These are phyloP conservation scores for Scytalidium lignicola DNA, from an alignment of 2,329 filamentous ascomycete genomes.

Conservation along the genomic window DNA sequence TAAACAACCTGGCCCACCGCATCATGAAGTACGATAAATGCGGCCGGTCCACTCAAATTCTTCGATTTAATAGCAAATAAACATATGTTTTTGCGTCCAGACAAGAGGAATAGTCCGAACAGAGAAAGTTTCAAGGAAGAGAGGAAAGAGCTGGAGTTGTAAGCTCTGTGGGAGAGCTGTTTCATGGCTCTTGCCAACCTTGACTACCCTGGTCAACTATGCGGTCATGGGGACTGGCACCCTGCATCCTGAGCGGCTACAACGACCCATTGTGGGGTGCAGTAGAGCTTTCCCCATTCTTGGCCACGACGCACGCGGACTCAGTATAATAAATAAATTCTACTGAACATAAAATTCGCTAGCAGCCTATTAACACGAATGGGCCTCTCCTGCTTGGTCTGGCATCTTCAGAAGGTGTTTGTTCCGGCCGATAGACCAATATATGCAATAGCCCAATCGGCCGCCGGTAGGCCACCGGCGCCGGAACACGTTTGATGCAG, in stretches of 20 bases:
- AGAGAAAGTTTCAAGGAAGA: not conserved
- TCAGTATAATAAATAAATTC: no score
- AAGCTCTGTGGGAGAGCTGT: not conserved
- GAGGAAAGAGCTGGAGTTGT: not conserved
- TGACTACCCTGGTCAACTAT: not conserved
- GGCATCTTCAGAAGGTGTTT: no score
- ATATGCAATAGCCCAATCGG: no score
- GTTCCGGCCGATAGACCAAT: no score
- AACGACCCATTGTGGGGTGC: not conserved
- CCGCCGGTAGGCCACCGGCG: no score
- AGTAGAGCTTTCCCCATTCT: not conserved
- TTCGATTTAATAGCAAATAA: no score
- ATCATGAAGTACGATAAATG: conserved; percentile 10
- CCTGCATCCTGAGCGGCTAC: not conserved
- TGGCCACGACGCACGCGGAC: not conserved
- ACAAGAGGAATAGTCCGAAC: not conserved
- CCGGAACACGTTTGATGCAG: no score
- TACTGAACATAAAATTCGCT: no score
- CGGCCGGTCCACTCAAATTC: no score
- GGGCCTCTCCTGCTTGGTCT: no score
- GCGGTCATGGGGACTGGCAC: not conserved
- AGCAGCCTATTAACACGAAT: no score
- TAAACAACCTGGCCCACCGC: conserved; percentile 23
- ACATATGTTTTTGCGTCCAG: not conserved
- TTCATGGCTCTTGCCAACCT: no score